Evolutionary conservation across 345 rosid genomes (phyloP).

Genomic region (Camelina hispida): DNA sequence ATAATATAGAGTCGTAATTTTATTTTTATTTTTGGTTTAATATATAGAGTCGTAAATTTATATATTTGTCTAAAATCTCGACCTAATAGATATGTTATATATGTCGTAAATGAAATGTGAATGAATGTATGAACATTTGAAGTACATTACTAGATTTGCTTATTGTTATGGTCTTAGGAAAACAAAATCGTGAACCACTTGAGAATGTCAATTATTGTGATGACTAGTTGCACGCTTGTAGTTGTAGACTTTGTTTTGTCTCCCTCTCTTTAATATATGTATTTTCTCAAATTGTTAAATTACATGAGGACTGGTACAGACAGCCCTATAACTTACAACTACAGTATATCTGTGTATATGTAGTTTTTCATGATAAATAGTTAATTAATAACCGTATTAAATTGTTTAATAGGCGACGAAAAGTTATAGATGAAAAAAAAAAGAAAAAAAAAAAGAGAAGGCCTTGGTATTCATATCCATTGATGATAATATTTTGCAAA

Average conservation of each 20-base stretch:
- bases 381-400: neutral
- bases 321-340: neutral
- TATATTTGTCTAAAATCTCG: neutral
- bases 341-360: neutral
- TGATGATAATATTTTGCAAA: neutral
- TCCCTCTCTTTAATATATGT: no score
- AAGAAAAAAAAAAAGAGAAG: neutral
- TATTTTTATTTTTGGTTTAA: no score
- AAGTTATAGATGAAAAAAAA: neutral
- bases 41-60: no score
- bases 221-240: slow-evolving; percentile 11
- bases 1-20: no score
- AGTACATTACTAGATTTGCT: neutral
- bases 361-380: slow-evolving; percentile 1
- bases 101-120: slow-evolving; percentile 5
- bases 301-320: no score
- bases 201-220: slow-evolving; percentile 1
- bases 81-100: neutral
- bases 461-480: slow-evolving; percentile 5
- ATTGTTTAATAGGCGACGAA: neutral
- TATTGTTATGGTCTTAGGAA: neutral
- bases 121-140: neutral
- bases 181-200: neutral
- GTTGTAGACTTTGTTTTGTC: no score
- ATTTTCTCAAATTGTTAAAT: no score